Base-by-base conservation (phyloP, 2,329 filamentous ascomycete genomes). In the Bipolaris zeicola region DNA sequence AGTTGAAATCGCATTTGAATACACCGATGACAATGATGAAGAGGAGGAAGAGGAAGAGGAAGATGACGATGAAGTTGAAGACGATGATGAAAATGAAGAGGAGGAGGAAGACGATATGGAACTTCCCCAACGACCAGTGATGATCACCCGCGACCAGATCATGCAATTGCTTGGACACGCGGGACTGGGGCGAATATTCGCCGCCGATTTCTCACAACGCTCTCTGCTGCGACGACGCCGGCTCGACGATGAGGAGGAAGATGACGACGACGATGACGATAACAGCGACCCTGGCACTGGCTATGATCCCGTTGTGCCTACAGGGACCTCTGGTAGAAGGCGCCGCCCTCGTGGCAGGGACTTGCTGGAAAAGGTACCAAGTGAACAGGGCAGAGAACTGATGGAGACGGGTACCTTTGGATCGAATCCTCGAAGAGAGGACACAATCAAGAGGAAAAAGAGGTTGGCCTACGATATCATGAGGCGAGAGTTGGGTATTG, bases 321-420 rank as follows among this genome's bases (percentile, higher is more conserved):
- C 76, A 49, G 70, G 78, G 46, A 76, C 80, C 47, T 56, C 54
- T 45, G 55, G 65, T 42, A 54, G 64, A 34, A 53, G 48, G 18
- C 79, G 80, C 65, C 77, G 81, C 38, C 74, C 80, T 33, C 77
- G 82, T 44, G 80, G 83, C 50, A 75, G 74, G 58, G 77, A 78
- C 16, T 73, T 79, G 42, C 93, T 93, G 57, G 91, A 93, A n/a
- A 90, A 90, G 66, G 87, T 96, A 0, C 94, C 94, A 0, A 96
- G 89, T 67, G 86, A 90, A 10, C 83, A 86, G 60, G 94, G 95
- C 6, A 81, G 77, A 46, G 85, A 89, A 65, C 79, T 98, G 59
- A 96, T 98, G 92, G 82, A 86, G 37, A 89, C 88, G 28, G 94
- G 94, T 1, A 81, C 80, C 2, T 98, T 97, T 77, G 94, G 94